These are phyloP conservation scores for Dysphania ambrosioides DNA, from an alignment of 148 eudicot species.

Conservation along the genomic window DNA sequence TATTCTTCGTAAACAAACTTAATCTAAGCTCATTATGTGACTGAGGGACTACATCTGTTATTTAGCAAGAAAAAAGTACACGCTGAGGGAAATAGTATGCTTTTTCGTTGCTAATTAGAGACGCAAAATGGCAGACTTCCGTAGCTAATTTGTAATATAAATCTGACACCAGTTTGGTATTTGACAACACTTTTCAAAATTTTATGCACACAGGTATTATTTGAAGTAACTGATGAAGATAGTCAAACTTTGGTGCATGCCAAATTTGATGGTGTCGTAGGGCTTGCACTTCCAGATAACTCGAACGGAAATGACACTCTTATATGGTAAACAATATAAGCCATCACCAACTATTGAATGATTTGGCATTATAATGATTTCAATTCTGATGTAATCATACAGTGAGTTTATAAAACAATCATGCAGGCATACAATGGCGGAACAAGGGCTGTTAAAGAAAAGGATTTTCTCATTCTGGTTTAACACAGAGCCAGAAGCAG, in stretches of 20 bases:
- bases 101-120: neutral
- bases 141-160: neutral
- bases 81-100: too few relatives aligned
- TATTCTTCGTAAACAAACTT: too few relatives aligned
- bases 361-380: neutral
- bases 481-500: constrained; percentile 48
- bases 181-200: neutral
- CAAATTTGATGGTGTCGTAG: constrained; percentile 55
- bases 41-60: too few relatives aligned
- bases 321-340: constrained; percentile 39
- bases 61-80: too few relatives aligned
- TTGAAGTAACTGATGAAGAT: constrained; percentile 38
- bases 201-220: constrained; percentile 30
- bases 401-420: neutral
- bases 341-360: neutral
- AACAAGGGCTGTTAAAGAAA: constrained; percentile 57
- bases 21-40: too few relatives aligned
- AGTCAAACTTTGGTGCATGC: constrained; percentile 29
- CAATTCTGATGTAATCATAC: neutral
- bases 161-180: neutral
- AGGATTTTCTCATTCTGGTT: constrained; percentile 73
- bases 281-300: constrained; percentile 47
- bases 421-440: constrained; percentile 63
- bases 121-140: neutral
- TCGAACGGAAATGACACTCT: constrained; percentile 31